A percentile compares a stretch with the other conserved stretches of the same genome.
phyloP scores from a whole-genome alignment of 176 grass and related monocot genomes.

The Hordeum marinum region DNA sequence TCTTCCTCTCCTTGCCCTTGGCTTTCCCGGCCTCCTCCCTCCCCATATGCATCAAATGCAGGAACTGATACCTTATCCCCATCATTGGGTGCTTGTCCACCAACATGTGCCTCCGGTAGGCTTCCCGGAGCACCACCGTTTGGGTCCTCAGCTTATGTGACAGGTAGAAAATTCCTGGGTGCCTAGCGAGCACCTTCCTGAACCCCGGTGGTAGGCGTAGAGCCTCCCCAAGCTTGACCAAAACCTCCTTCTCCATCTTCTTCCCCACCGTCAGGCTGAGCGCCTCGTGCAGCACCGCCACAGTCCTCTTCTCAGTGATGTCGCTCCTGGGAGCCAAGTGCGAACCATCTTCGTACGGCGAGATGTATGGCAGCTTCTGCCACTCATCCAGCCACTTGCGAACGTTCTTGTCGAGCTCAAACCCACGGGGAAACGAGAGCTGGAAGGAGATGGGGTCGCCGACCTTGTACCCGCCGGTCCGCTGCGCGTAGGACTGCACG shows the following conservation, averaged over 20 bases:
- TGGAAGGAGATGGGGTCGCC: conserved; percentile 70
- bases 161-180: conserved; percentile 91
- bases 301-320: conserved; percentile 76
- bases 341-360: conserved; percentile 69
- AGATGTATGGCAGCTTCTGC: conserved; percentile 83
- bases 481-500: conserved; percentile 66
- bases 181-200: conserved; percentile 64
- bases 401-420: conserved; percentile 82
- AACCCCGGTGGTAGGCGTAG: conserved; percentile 62
- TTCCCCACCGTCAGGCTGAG: conserved; percentile 68
- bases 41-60: conserved; percentile 94
- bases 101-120: conserved; percentile 64
- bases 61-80: conserved; percentile 76
- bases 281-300: conserved; percentile 69
- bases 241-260: conserved; percentile 82
- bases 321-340: conserved; percentile 66
- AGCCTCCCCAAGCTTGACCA: conserved; percentile 65
- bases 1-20: conserved; percentile 37
- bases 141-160: conserved; percentile 78
- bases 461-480: conserved; percentile 64
- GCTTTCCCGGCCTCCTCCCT: conserved; percentile 39
- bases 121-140: conserved; percentile 82
- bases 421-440: conserved; percentile 55
- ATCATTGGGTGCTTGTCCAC: conserved; percentile 84
- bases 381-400: conserved; percentile 81